Percentiles rank a stretch among this genome's conserved stretches.
These are phyloP conservation scores for Alternaria triticina DNA, from an alignment of 2,329 filamentous ascomycete genomes.

Conservation along the genomic window DNA sequence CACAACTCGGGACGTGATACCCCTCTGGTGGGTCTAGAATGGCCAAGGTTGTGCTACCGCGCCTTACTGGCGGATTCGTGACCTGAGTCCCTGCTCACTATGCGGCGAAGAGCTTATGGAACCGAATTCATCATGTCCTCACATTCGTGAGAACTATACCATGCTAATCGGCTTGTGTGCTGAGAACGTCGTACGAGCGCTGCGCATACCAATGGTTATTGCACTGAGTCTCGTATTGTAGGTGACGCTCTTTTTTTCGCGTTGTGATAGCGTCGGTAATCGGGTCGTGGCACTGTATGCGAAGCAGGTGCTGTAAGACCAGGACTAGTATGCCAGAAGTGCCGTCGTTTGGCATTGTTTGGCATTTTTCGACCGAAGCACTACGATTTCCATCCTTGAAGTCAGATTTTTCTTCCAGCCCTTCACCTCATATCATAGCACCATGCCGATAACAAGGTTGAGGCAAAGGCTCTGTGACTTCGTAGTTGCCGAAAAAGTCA, in stretches of 20 bases:
- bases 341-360: background rate
- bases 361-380: background rate
- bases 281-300: background rate
- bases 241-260: background rate
- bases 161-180: background rate
- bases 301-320: background rate
- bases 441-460: conserved; percentile 39
- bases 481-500: conserved; percentile 47
- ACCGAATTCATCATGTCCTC: background rate
- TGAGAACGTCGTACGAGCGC: background rate
- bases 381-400: background rate
- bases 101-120: background rate
- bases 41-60: background rate
- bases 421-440: conserved; percentile 35
- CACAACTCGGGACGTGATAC: background rate
- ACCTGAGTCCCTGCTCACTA: background rate
- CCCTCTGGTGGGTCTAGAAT: background rate
- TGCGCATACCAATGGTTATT: background rate
- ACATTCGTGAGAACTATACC: background rate
- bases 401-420: background rate
- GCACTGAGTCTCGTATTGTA: background rate
- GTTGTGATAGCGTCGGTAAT: background rate
- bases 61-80: background rate
- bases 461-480: conserved; percentile 42
- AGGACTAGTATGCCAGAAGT: background rate